phyloP scores from a whole-genome alignment of 164 flowering plant species.

The Buxus sempervirens region DNA sequence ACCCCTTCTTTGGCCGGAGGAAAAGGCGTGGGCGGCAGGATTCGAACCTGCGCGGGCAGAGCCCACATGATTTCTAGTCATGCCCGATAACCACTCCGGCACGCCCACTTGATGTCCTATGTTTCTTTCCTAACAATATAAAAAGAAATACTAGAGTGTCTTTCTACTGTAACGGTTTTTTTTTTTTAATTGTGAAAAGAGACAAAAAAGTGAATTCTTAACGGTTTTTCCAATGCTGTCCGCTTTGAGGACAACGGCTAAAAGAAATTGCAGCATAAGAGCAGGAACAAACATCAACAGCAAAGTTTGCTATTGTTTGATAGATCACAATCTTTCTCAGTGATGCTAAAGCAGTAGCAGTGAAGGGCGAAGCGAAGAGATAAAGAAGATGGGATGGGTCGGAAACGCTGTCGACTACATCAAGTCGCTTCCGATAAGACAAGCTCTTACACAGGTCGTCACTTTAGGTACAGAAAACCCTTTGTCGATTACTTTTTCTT shows the following conservation, averaged over 20 bases:
- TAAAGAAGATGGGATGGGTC: constrained; percentile 60
- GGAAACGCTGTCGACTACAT: constrained; percentile 66
- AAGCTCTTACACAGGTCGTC: constrained; percentile 60
- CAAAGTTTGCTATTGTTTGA: too few species aligned
- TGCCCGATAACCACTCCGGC: constrained; percentile 99
- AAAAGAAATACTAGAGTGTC: too few species aligned
- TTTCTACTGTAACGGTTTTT: too few species aligned
- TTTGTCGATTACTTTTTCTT: constrained; percentile 8
- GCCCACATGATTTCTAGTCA: constrained; percentile 99
- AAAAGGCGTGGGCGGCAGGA: constrained; percentile 45
- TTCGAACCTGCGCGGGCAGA: constrained; percentile 99
- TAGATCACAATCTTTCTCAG: too few species aligned
- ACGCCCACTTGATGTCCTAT: constrained; percentile 43
- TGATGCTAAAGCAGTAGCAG: neutral
- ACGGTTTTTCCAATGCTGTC: too few species aligned
- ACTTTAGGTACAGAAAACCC: constrained; percentile 58
- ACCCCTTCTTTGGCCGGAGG: too few species aligned
- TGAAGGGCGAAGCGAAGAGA: neutral
- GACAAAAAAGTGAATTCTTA: too few species aligned
- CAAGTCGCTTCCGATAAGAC: constrained; percentile 75
- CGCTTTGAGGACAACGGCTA: too few species aligned
- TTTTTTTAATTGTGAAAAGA: too few species aligned
- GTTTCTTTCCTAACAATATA: too few species aligned
- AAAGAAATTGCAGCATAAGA: too few species aligned
- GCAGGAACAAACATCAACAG: too few species aligned